Conservation (phyloP, 1,284 basidiomycete species). For the Peniophora sp. region DNA sequence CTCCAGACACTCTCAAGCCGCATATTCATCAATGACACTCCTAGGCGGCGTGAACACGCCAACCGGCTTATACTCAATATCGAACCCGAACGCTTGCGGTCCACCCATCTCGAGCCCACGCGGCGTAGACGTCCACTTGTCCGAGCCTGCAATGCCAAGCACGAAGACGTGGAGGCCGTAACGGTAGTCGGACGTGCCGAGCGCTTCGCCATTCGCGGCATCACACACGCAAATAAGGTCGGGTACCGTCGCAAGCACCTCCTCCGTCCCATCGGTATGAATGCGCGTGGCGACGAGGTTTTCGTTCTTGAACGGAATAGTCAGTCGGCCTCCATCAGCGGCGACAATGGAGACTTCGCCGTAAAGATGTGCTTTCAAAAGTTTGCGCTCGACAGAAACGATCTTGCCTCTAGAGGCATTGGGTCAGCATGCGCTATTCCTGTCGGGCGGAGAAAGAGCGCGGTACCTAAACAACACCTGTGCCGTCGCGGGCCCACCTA, state of each 20-base stretch:
- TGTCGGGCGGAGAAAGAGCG: neutral
- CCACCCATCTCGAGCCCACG: conserved; percentile 22
- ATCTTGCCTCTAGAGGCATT: conserved; percentile 4
- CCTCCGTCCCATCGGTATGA: conserved; percentile 2
- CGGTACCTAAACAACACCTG: conserved; percentile 5
- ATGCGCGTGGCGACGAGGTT: conserved; percentile 18
- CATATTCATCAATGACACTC: conserved; percentile 9
- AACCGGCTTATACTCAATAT: conserved; percentile 8
- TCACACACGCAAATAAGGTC: conserved; percentile 31
- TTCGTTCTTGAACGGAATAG: conserved; percentile 30
- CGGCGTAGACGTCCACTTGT: conserved; percentile 24
- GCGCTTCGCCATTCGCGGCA: conserved; percentile 21
- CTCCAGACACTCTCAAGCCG: no score
- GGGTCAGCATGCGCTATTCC: neutral
- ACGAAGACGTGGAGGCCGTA: conserved; percentile 27
- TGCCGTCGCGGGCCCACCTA: conserved; percentile 5
- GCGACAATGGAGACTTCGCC: conserved; percentile 6
- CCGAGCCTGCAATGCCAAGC: conserved; percentile 24
- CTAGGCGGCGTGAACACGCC: conserved; percentile 5
- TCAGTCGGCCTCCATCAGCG: conserved; percentile 2
- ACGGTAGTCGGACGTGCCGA: conserved; percentile 24
- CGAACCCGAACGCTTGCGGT: conserved; percentile 14
- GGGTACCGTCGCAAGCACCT: conserved; percentile 23
- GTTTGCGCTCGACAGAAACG: conserved; percentile 6
- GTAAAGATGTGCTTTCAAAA: conserved; percentile 7